These are phyloP conservation scores for Malassezia cuniculi DNA, from an alignment of 1,284 basidiomycete species.

Conservation along the genomic window DNA sequence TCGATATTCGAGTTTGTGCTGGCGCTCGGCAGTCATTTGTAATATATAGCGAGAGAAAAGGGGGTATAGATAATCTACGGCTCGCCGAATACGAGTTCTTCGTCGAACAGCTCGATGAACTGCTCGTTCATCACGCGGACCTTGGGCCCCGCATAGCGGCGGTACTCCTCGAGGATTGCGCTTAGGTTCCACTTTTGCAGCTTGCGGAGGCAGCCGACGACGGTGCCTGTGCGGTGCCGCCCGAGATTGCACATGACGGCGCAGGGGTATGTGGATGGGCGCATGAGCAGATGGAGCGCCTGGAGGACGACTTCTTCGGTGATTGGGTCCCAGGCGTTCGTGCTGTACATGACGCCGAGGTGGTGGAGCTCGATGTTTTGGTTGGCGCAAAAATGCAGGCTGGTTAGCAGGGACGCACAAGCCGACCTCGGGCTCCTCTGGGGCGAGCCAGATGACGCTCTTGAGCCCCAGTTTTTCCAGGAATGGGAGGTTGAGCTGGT, in stretches of 20 bases:
- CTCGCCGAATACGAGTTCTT: conserved; percentile 51
- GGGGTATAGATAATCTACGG: conserved; percentile 17
- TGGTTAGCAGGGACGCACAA: conserved; percentile 44
- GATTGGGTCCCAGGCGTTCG: conserved; percentile 47
- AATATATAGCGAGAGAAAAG: background rate
- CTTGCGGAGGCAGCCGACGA: conserved; percentile 49
- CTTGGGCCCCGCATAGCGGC: conserved; percentile 50
- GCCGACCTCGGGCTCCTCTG: conserved; percentile 49
- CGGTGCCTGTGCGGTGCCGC: conserved; percentile 50
- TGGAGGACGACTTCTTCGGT: conserved; percentile 51
- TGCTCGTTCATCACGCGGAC: conserved; percentile 51
- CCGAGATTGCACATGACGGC: conserved; percentile 52
- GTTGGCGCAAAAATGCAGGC: conserved; percentile 30
- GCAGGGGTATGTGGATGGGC: conserved; percentile 48
- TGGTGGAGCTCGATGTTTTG: conserved; percentile 46
- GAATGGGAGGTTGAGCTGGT: conserved; percentile 51
- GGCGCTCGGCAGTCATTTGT: conserved; percentile 18
- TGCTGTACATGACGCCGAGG: conserved; percentile 46
- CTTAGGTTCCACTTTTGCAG: conserved; percentile 49
- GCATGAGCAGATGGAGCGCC: conserved; percentile 49
- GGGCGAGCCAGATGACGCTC: conserved; percentile 51
- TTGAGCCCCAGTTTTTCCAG: conserved; percentile 49
- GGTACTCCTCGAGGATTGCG: conserved; percentile 50
- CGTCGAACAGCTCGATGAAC: conserved; percentile 52
- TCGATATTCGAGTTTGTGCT: conserved; percentile 48